Conservation (phyloP, 2,329 filamentous ascomycete genomes). For the Curvularia sp. region DNA sequence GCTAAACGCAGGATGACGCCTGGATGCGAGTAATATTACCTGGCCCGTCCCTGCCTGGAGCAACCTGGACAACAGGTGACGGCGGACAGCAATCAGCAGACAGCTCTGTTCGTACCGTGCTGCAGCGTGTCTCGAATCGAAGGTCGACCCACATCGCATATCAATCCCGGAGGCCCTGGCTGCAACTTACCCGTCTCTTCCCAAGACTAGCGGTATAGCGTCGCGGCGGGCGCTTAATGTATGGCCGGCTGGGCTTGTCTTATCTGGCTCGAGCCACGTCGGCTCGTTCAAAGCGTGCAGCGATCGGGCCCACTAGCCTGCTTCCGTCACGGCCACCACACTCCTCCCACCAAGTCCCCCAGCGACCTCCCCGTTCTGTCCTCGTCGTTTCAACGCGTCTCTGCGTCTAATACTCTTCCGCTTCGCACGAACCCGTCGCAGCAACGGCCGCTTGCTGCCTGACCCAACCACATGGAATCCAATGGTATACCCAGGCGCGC, state of each 20-base stretch:
- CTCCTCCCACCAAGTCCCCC: slow-evolving; percentile 11
- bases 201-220: slow-evolving; percentile 24
- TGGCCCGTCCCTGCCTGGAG: slow-evolving; percentile 13
- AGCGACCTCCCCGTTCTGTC: slow-evolving; percentile 20
- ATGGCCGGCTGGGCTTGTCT: slow-evolving; percentile 27
- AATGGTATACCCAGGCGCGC: slow-evolving; percentile 14
- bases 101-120: slow-evolving; percentile 19
- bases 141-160: slow-evolving; percentile 6
- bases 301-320: slow-evolving; percentile 18
- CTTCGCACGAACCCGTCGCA: slow-evolving; percentile 12
- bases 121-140: slow-evolving; percentile 23
- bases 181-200: slow-evolving; percentile 15
- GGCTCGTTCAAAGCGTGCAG: slow-evolving; percentile 16
- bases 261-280: slow-evolving; percentile 29
- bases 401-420: slow-evolving; percentile 14
- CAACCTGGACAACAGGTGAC: neutral
- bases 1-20: slow-evolving; percentile 39
- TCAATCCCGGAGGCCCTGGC: slow-evolving; percentile 10
- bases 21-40: slow-evolving; percentile 32
- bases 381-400: slow-evolving; percentile 19
- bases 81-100: slow-evolving; percentile 18
- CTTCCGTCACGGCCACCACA: slow-evolving; percentile 17
- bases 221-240: slow-evolving; percentile 30
- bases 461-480: slow-evolving; percentile 20
- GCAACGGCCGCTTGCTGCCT: slow-evolving; percentile 23